phyloP scores from a whole-genome alignment of 306 rosid genomes.

The Clitoria ternatea region DNA sequence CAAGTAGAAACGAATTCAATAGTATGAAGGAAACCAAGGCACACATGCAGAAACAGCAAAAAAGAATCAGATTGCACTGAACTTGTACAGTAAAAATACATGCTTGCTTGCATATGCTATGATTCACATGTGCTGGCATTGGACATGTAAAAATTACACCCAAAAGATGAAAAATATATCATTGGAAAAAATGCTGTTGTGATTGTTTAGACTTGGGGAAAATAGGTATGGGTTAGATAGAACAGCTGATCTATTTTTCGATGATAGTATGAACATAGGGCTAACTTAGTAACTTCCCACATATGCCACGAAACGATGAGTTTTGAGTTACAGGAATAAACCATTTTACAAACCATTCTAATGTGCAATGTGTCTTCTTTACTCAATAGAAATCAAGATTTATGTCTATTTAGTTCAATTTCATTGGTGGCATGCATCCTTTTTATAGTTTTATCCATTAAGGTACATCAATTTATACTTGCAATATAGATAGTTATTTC shows the following conservation, averaged over 20 bases:
- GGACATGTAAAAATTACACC: background rate
- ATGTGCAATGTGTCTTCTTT: background rate
- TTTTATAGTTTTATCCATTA: too few species aligned
- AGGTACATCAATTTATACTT: too few species aligned
- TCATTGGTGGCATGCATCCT: too few species aligned
- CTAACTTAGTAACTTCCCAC: background rate
- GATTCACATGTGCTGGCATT: background rate
- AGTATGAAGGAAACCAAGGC: background rate
- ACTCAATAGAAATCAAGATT: too few species aligned
- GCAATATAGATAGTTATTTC: too few species aligned
- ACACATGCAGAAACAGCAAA: background rate
- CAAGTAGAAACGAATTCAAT: background rate
- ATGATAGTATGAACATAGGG: background rate
- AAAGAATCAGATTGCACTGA: background rate
- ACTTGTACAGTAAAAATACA: background rate
- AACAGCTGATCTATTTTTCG: background rate
- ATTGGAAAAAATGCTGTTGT: background rate
- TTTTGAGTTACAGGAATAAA: background rate
- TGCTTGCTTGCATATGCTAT: background rate
- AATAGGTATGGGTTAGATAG: background rate
- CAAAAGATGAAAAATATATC: background rate
- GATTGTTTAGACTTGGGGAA: background rate
- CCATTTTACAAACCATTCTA: background rate
- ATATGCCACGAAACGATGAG: background rate
- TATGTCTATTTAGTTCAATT: too few species aligned